Conservation (phyloP, 768 basidiomycete species). For the Kwoniella heveanensis region DNA sequence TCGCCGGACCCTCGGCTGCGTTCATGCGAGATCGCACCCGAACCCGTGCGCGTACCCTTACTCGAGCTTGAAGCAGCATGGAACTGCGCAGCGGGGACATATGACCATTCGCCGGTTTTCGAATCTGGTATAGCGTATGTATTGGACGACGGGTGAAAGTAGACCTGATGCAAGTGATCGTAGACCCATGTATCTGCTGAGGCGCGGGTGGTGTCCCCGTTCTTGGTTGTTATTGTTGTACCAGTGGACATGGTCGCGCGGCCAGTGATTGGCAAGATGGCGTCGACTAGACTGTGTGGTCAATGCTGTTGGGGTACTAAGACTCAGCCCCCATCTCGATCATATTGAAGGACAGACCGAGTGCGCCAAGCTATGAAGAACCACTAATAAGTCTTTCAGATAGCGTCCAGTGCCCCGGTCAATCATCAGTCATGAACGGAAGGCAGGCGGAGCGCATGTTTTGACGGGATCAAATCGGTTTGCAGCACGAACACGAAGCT, state of each 20-base stretch:
- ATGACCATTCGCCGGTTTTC: slow-evolving; percentile 39
- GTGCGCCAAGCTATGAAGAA: no score
- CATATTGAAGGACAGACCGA: no score
- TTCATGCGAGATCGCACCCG: background rate
- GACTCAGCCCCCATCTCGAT: no score
- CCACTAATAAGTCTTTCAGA: no score
- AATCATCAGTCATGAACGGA: no score
- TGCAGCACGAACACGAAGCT: no score
- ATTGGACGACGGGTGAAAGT: slow-evolving; percentile 35
- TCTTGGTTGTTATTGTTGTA: background rate
- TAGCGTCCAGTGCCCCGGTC: no score
- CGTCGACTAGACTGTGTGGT: no score
- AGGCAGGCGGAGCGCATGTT: background rate
- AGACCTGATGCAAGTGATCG: slow-evolving; percentile 32
- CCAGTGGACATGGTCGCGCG: no score
- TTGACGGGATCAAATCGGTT: background rate
- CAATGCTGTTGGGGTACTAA: no score
- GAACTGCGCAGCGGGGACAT: slow-evolving; percentile 31
- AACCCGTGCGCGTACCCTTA: background rate
- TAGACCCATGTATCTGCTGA: slow-evolving; percentile 37
- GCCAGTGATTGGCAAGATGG: background rate
- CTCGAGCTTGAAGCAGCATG: slow-evolving; percentile 17
- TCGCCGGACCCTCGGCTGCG: background rate
- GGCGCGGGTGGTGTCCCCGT: background rate
- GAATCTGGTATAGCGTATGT: slow-evolving; percentile 43